Evolutionary conservation across 768 basidiomycete species (phyloP).

Genomic region (Russula lepida): DNA sequence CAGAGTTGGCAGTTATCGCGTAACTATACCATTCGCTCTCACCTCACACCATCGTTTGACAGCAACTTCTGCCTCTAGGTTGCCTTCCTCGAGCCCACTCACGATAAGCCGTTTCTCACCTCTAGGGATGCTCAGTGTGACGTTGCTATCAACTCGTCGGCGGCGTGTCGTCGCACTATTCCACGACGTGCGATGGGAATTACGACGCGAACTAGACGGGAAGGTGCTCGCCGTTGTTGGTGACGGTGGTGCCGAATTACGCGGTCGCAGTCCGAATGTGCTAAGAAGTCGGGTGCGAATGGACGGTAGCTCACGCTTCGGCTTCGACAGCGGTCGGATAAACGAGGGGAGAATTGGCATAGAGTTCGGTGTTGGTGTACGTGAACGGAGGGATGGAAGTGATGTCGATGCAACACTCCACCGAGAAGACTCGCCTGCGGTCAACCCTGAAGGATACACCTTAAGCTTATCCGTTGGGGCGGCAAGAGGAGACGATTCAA

Average conservation of each 20-base stretch:
- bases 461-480: slow-evolving; percentile 6
- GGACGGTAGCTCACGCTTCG: slow-evolving; percentile 11
- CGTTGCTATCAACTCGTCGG: slow-evolving; percentile 6
- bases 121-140: neutral
- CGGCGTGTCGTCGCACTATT: slow-evolving; percentile 14
- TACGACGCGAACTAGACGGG: neutral
- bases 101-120: slow-evolving; percentile 20
- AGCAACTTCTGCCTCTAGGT: slow-evolving; percentile 17
- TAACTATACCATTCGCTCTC: neutral
- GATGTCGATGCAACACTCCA: slow-evolving; percentile 21
- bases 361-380: slow-evolving; percentile 16
- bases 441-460: slow-evolving; percentile 16
- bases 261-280: slow-evolving; percentile 16
- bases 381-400: slow-evolving; percentile 5
- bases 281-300: slow-evolving; percentile 20
- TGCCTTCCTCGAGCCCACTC: slow-evolving; percentile 15
- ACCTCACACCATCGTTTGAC: slow-evolving; percentile 22
- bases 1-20: neutral
- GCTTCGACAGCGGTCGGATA: neutral
- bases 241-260: slow-evolving; percentile 10
- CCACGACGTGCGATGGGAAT: slow-evolving; percentile 10
- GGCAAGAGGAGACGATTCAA: neutral
- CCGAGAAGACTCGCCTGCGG: slow-evolving; percentile 12
- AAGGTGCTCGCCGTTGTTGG: neutral
- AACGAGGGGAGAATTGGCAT: slow-evolving; percentile 9